Conservation (phyloP, 495 filamentous ascomycete species). For the Penicillium parvum region DNA sequence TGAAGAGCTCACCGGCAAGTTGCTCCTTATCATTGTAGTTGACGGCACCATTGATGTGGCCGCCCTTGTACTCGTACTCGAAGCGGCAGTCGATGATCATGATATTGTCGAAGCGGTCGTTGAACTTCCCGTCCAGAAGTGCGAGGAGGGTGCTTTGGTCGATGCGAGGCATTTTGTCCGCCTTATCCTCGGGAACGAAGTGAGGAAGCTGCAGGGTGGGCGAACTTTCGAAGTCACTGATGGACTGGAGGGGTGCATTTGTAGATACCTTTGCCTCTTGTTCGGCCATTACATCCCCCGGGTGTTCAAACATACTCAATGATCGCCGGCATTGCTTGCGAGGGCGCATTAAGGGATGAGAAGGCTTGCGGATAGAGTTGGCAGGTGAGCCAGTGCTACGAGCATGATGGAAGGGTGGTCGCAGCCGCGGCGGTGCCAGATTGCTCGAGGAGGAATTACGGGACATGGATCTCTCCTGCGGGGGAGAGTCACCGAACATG, state of each 20-base stretch:
- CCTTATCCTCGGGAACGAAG: conserved; percentile 74
- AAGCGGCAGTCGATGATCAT: conserved; percentile 95
- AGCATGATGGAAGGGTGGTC: conserved; percentile 55
- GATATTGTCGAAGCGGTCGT: conserved; percentile 65
- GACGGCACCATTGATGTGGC: conserved; percentile 86
- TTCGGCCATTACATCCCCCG: conserved; percentile 77
- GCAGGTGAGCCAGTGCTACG: conserved; percentile 68
- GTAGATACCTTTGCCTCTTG: conserved; percentile 53
- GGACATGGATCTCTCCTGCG: conserved; percentile 52
- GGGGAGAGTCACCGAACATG: conserved; percentile 75
- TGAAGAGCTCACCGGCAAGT: conserved; percentile 73
- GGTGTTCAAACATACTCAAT: conserved; percentile 94
- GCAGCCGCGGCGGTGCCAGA: conserved; percentile 50
- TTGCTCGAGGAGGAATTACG: conserved; percentile 30
- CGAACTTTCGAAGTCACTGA: conserved; percentile 70
- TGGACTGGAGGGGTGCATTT: conserved; percentile 58
- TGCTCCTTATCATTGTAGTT: conserved; percentile 96
- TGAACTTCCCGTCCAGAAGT: conserved; percentile 82
- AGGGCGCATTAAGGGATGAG: conserved; percentile 68
- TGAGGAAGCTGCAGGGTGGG: conserved; percentile 75
- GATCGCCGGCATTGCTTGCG: conserved; percentile 87
- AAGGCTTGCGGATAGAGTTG: conserved; percentile 63
- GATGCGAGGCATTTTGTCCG: conserved; percentile 84
- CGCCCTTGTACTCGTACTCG: conserved; percentile 97
- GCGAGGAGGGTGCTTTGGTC: conserved; percentile 70